Conservation (phyloP, 176 grass and related monocot species). For the Poa pratensis region DNA sequence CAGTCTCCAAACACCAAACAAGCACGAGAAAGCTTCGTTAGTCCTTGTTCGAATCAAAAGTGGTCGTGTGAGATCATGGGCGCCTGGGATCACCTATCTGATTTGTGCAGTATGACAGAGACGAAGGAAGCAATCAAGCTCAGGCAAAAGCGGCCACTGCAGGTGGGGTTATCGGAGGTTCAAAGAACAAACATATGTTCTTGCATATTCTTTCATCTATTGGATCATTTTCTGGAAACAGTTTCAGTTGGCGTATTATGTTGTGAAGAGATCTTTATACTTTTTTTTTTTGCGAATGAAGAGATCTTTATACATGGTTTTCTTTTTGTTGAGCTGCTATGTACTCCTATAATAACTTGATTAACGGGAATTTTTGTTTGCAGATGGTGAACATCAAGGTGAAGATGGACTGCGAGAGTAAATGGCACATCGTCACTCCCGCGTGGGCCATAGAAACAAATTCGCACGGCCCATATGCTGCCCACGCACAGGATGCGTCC, state of each 20-base stretch:
- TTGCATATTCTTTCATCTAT: background rate
- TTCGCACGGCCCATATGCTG: no score
- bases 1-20: background rate
- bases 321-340: background rate
- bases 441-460: no score
- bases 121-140: conserved; percentile 65
- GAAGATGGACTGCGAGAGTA: conserved; percentile 92
- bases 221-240: background rate
- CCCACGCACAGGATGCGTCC: no score
- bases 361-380: background rate
- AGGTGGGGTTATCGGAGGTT: conserved; percentile 52
- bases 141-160: conserved; percentile 70
- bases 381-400: conserved; percentile 87
- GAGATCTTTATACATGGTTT: no score
- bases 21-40: background rate
- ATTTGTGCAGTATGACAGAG: conserved; percentile 68
- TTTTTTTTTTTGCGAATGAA: background rate
- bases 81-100: conserved; percentile 59
- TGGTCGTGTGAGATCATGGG: conserved; percentile 50
- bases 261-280: background rate
- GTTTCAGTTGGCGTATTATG: background rate
- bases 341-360: background rate
- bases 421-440: no score
- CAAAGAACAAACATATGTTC: background rate
- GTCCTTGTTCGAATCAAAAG: background rate